phyloP scores from a whole-genome alignment of 148 eudicot genomes.

The Mesembryanthemum crystallinum region DNA sequence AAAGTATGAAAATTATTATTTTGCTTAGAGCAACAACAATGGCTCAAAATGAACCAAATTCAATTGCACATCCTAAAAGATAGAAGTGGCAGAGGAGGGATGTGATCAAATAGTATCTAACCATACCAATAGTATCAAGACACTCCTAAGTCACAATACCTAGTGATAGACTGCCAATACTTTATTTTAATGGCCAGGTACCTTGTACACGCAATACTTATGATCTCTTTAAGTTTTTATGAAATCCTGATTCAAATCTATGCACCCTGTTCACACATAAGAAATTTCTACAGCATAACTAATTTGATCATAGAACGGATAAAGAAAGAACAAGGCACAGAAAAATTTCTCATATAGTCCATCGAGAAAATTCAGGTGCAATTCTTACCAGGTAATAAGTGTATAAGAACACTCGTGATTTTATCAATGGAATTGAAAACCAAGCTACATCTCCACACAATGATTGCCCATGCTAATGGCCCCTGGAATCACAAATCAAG shows the following conservation, averaged over 20 bases:
- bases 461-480: constrained; percentile 95
- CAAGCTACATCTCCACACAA: constrained; percentile 96
- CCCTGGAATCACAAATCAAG: constrained; percentile 50
- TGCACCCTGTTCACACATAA: background rate
- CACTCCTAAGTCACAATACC: background rate
- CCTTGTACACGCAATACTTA: background rate
- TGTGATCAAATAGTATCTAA: background rate
- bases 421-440: constrained; percentile 93
- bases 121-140: background rate
- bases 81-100: background rate
- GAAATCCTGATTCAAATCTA: background rate
- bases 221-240: background rate
- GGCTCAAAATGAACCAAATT: background rate
- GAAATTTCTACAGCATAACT: background rate
- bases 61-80: background rate
- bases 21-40: background rate
- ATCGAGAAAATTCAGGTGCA: background rate
- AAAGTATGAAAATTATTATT: too few relatives aligned
- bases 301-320: background rate
- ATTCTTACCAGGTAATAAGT: constrained; percentile 84
- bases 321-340: background rate
- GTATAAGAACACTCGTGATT: constrained; percentile 93
- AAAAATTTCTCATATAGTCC: background rate
- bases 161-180: background rate
- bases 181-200: background rate